Evolutionary conservation across 768 basidiomycete species (phyloP), one percentile per base, ranked within the genome.

Genomic region (Rhodosporidiobolus sp.): DNA sequence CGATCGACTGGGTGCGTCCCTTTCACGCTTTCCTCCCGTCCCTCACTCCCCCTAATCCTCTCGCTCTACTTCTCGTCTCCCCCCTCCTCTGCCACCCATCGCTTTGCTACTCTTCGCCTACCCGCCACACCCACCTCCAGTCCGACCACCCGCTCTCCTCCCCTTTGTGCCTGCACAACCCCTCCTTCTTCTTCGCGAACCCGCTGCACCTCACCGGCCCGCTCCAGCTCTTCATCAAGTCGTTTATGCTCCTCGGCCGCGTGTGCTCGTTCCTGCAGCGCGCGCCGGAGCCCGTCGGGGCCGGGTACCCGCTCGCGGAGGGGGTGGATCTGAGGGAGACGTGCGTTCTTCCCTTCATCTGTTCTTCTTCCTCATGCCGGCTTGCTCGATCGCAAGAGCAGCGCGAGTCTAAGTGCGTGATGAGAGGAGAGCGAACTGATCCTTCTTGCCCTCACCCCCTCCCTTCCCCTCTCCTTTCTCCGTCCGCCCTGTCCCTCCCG

Each of bases 111-210:
- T n/a, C n/a, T n/a, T n/a, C n/a, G n/a, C n/a, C n/a, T n/a, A n/a
- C n/a, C 38, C 38, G 38, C 38, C 38, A 7, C 38, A 7, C 8
- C 38, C 38, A 26, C 32, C 3, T 26, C 35, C 57, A 71, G 60
- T n/a, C 30, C 14, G 70, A 65, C 2, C 64, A 69, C 46, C 70
- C 46, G 35, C 49, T 64, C 5, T 26, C 50, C n/a, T 72, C 70
- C 22, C 74, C 74, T 2, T 57, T 76, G 11, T 69, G 61, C n/a
- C 60, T 53, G 4, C 50, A 53, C 28, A 67, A 65, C n/a, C 67
- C 74, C 30, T 66, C 67, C 20, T 76, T 72, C 62, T 58, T 76
- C 43, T 24, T 69, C 45, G 60, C 70, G 8, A 65, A 72, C 54
- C 74, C 74, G 12, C 62, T 65, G 3, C 70, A 72, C 38, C 74